These are phyloP conservation scores for Cyberlindnera maritima DNA, from an alignment of 805 yeast genomes.

Conservation along the genomic window DNA sequence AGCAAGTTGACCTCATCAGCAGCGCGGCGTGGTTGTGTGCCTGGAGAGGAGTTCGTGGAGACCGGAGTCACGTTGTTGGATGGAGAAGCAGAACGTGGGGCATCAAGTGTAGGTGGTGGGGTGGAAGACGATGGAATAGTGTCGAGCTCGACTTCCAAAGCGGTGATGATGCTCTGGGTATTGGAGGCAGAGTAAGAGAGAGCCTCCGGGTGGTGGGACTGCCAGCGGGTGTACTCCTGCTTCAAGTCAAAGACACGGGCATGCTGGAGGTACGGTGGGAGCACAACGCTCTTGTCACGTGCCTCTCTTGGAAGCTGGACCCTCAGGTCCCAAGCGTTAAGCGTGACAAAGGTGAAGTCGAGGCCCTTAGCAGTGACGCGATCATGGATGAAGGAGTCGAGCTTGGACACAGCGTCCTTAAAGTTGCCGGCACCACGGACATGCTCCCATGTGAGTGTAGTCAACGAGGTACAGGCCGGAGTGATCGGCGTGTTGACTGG, in stretches of 20 bases:
- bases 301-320: conserved; percentile 82
- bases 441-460: conserved; percentile 59
- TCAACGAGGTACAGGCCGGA: conserved; percentile 47
- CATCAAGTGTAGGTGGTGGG: background rate
- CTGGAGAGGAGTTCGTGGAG: background rate
- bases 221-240: conserved; percentile 74
- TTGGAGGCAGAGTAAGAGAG: conserved; percentile 30
- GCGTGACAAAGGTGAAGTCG: conserved; percentile 65
- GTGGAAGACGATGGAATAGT: background rate
- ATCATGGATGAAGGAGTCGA: conserved; percentile 51
- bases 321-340: conserved; percentile 67
- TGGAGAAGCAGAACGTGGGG: background rate
- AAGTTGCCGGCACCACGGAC: conserved; percentile 57
- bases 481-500: conserved; percentile 69
- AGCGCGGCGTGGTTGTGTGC: conserved; percentile 37
- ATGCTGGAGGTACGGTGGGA: conserved; percentile 74
- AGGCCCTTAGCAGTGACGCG: conserved; percentile 38
- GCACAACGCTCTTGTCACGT: conserved; percentile 63
- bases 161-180: conserved; percentile 28
- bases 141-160: conserved; percentile 27
- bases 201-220: conserved; percentile 55
- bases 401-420: conserved; percentile 55
- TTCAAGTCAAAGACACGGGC: conserved; percentile 75
- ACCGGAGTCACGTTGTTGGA: conserved; percentile 2
- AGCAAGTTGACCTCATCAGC: conserved; percentile 44